Evolutionary conservation across 176 grass and related monocot species (phyloP).

Genomic region (Avena insularis): DNA sequence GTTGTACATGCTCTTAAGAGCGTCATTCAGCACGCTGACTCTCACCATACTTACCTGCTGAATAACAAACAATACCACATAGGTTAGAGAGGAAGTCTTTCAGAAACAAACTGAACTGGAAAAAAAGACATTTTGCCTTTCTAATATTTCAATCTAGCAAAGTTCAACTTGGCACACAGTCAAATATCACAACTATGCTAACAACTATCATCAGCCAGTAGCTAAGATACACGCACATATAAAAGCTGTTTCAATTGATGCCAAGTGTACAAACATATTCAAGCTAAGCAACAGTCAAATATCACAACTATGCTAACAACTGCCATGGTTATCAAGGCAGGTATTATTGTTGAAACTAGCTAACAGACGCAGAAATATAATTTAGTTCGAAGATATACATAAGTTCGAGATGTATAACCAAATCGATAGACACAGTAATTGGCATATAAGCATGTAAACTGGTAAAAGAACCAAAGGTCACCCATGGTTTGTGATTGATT

Average conservation of each 20-base stretch:
- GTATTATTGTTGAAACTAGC: neutral
- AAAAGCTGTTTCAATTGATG: neutral
- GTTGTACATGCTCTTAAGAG: conserved; percentile 90
- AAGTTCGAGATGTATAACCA: neutral
- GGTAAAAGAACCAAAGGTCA: neutral
- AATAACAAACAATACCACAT: neutral
- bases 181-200: neutral
- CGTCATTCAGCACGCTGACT: conserved; percentile 75
- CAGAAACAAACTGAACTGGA: neutral
- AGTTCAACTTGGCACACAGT: neutral
- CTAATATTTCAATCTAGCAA: neutral
- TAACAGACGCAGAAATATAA: neutral
- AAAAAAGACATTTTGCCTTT: neutral
- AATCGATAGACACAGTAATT: neutral
- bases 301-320: no score
- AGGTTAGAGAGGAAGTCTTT: neutral
- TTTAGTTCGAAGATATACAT: neutral
- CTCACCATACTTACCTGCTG: conserved; percentile 71
- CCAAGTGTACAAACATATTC: neutral
- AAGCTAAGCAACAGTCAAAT: neutral
- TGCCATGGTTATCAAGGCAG: neutral
- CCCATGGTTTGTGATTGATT: neutral
- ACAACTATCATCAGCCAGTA: neutral
- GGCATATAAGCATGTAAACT: neutral
- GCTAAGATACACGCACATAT: neutral